Evolutionary conservation across 2,329 filamentous ascomycete species (phyloP), one percentile per base, ranked within the genome.

Genomic region (Fusarium lateritium): DNA sequence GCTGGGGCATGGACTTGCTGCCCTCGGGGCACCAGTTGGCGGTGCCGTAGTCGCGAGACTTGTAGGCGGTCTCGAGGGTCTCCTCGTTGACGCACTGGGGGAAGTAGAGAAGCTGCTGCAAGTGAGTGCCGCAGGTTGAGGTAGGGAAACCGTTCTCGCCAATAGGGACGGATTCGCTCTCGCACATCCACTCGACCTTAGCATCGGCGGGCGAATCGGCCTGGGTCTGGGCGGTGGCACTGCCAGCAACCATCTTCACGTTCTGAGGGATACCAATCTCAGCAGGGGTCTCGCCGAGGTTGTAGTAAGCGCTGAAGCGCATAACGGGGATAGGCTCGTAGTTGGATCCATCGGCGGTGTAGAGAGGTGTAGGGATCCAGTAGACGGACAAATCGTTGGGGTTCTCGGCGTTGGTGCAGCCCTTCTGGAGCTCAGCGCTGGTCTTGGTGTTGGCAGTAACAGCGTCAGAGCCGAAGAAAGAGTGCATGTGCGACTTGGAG

Each of bases 271-370:
- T 82, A 15, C 81, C 67, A 8, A 84, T 73, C 63, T 84, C 82
- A 26, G 82, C 82, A 7, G 63, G 60, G 9, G 63, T 55, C 45
- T 79, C 77, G 21, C 82, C 76, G 33, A 79, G 60, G 33, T 75
- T 81, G 74, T 85, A 85, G 76, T 84, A 85, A 19, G 83, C 81
- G 38, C 76, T 81, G 76, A 85, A 85, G 53, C 80, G 79, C 56
- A 65, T 71, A 47, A 74, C 73, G 54, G 69, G 77, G 14, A 78
- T 78, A 14, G 71, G 68, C 17, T 77, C 75, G 9, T 70, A 79
- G 36, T 76, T 75, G n/a, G 62, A 71, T 36, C 77, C 75, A 22
- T 77, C 69, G 38, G 71, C 67, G 9, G 77, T 79, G 67, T 78
- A 79, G 3, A 81, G 77, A 6, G 80, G 78, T 0, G 82, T 84